Evolutionary conservation across 306 rosid genomes (phyloP), one percentile per base, ranked within the genome.

Genomic region (Cercis canadensis): DNA sequence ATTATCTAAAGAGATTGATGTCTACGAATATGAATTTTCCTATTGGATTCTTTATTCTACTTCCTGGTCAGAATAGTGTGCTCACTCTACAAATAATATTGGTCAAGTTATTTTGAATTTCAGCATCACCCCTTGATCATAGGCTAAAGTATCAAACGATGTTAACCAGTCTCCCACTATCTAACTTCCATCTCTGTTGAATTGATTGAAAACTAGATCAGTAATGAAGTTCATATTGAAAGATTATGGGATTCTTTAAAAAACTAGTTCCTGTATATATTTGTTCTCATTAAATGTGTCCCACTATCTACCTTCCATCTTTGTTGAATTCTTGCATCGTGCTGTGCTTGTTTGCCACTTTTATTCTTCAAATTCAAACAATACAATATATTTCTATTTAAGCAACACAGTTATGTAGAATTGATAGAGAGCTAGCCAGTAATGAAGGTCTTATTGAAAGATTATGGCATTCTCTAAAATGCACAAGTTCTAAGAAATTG

Each of bases 201-300:
- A 32, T 62, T 47, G 68, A 50, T 80, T 44, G 59, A 70, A 18
- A 80, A 52, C 19, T 56, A 41, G 39, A 69, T 45, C 62, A 65
- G 32, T 40, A 12, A 11, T 43, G 13, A 37, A 11, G 57, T 33
- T 32, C 45, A 11, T 65, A 67, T 62, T 24, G 63, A 46, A 47
- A 62, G 44, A n/a, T 52, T 37, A 36, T 6, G 16, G 9, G 10
- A n/a, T 29, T 56, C 44, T 69, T 40, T 8, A 55, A 55, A 16
- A 17, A 56, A 69, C 55, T 31, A 56, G 32, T 33, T 47, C 13
- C 59, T 43, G 65, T 33, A 11, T 41, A 69, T 56, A 56, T 56
- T 54, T 50, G 32, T 41, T 43, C 33, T 31, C 45, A 40, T 31
- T 29, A 16, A 43, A 5, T 44, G 36, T 15, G 33, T 45, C 36